These are phyloP conservation scores for Ceraceosorus guamensis DNA, from an alignment of 1,284 basidiomycete genomes.

Conservation along the genomic window DNA sequence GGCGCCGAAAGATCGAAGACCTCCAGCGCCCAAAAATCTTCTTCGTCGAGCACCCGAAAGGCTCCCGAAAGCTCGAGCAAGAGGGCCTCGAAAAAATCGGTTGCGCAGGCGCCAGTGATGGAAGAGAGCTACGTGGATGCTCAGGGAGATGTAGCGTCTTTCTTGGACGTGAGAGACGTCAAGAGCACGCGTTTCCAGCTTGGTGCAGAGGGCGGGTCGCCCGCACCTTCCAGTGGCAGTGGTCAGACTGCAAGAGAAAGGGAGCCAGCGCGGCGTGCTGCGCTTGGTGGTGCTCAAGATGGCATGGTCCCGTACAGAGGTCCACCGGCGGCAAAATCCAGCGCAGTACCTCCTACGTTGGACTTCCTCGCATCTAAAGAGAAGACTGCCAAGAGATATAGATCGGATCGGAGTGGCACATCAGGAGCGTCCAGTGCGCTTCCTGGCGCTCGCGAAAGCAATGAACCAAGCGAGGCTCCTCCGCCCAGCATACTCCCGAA, in stretches of 20 bases:
- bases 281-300: not conserved
- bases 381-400: not conserved
- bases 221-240: too few relatives aligned
- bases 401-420: too few relatives aligned
- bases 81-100: not conserved
- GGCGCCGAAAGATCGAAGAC: not conserved
- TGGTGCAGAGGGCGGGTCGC: too few relatives aligned
- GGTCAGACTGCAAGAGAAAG: too few relatives aligned
- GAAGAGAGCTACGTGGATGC: conserved; percentile 36
- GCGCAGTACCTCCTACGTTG: not conserved
- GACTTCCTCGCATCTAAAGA: not conserved
- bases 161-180: conserved; percentile 23
- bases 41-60: not conserved
- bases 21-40: not conserved
- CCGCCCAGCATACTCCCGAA: too few relatives aligned
- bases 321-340: not conserved
- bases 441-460: too few relatives aligned
- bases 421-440: too few relatives aligned
- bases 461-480: not conserved
- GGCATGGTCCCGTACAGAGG: not conserved
- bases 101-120: not conserved
- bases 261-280: too few relatives aligned
- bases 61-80: not conserved
- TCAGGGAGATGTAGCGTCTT: conserved; percentile 22
- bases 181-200: too few relatives aligned